Percentiles rank a stretch among this genome's conserved stretches.
Conservation (phyloP, 352 stramenopile species). For the Globisporangium sylvaticum region DNA sequence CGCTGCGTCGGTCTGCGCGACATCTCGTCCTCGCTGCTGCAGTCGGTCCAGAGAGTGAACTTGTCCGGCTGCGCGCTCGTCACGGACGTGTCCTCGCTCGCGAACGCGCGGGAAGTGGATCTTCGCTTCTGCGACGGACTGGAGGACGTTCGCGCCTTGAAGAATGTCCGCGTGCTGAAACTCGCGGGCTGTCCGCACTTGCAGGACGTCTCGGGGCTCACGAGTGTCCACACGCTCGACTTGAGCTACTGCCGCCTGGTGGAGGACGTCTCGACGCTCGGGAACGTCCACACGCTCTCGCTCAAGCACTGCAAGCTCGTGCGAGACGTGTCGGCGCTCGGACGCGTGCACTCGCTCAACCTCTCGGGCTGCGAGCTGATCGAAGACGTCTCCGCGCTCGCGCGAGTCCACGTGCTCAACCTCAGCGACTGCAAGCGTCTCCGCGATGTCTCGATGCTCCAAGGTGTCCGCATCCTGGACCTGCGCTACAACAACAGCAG, state of each 20-base stretch:
- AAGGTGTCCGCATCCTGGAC: constrained; percentile 43
- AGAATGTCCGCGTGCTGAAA: constrained; percentile 38
- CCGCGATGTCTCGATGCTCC: constrained; percentile 42
- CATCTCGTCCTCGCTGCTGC: too few species aligned
- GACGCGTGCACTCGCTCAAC: constrained; percentile 44
- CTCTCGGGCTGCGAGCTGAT: constrained; percentile 51
- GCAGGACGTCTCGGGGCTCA: constrained; percentile 39
- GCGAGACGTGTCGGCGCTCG: constrained; percentile 41
- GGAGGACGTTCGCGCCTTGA: constrained; percentile 38
- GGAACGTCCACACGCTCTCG: constrained; percentile 42
- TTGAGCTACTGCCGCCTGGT: constrained; percentile 44
- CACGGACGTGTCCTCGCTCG: constrained; percentile 39
- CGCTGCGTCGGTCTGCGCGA: too few species aligned
- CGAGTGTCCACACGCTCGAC: constrained; percentile 39
- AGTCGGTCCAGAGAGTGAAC: too few species aligned
- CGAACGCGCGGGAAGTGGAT: constrained; percentile 42
- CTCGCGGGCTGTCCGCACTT: constrained; percentile 58
- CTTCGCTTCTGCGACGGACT: constrained; percentile 63
- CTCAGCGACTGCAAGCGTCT: constrained; percentile 55
- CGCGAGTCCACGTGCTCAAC: constrained; percentile 48
- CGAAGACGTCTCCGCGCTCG: constrained; percentile 41
- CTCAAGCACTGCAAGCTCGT: constrained; percentile 58
- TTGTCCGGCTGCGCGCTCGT: constrained; percentile 13
- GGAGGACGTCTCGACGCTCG: constrained; percentile 34
- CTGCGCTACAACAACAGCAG: constrained; percentile 50